Base-by-base conservation (phyloP, 2,329 filamentous ascomycete species). In the Xylaria digitata region DNA sequence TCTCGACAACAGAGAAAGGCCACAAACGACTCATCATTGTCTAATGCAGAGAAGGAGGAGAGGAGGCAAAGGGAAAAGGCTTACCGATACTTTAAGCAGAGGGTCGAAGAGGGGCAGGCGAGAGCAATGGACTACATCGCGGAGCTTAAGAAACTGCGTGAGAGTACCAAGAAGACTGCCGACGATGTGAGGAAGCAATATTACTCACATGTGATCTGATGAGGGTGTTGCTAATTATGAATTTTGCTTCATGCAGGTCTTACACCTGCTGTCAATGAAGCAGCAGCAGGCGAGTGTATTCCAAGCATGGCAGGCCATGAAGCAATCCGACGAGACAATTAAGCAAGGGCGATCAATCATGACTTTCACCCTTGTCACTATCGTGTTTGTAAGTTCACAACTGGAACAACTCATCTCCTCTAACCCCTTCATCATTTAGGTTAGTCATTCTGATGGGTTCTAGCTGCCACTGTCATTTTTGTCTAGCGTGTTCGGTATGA, bases 281-380 rank as follows among this genome's bases (percentile, higher is more conserved):
- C 81, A 83, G 40, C 82, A 84, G 63, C 81, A 84, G 63, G 80
- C 81, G 0, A 78, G 79, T 42, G 78, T 83, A 0, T 76, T 83
- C 6, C 80, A 84, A 66, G 81, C 82, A 0, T 80, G 78, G 74
- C 76, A 79, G n/a, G 75, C 82, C 0, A 73, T 80, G 15, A 77
- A 75, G 30, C 78, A 81, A 46, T 77, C 76, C 0, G 76, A 80
- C 0, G 78, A 83, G 49, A 79, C 76, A 0, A 76, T 80, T 2
- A 76, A 74, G 7, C 82, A 84, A 61, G 80, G 81, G 0, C 75
- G 78, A 0, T 77, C 80, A 1, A 80, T 84, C 58, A 81, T 84
- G 77, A 74, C 80, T 2, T 84, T 84, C 61, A 84, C 82, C 0
- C 65, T 83, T 5, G 78, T 83, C 0, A 83, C 82, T 0, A 82